Base-by-base conservation (phyloP, 805 yeast genomes). In the Kodamaea neixiangensis region DNA sequence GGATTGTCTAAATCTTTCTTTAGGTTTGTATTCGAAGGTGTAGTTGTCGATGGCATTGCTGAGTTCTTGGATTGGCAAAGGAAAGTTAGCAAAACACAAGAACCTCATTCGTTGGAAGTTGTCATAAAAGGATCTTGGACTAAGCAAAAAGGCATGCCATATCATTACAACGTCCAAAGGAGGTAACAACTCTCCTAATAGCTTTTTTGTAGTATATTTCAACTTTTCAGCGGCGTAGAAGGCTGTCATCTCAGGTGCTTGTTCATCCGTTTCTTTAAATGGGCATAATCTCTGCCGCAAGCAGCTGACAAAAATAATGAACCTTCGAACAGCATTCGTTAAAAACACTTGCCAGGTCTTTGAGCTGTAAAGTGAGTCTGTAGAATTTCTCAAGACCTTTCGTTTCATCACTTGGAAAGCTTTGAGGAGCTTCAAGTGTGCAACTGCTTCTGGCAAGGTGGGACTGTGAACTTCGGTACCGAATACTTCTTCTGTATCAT, bases 131-230 rank as follows among this genome's bases (percentile, higher is more conserved):
- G 57, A 22, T 31, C 47, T 42, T 2, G 65, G 62, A 29, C 61
- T 60, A 39, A 61, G 48, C 22, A 60, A 40, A 37, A 62, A 59
- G 1, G 61, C 53, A 42, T 63, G 60, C 67, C 66, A 63, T 11
- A 63, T 59, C 58, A 62, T 50, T 13, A 61, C 25, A 2, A 63
- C 56, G 45, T 63, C 67, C 31, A 63, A 48, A 5, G 65, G 64
- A 1, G 66, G 66, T 14, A 58, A 18, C 18, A 44, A 17, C 25
- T 13, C 31, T 44, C 31, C 38, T 13, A 29, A 25, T 13, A 44
- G 3, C 10, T 37, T 4, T 9, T 10, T 37, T 37, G 20, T 18
- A 37, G 7, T 10, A 10, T 4, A 5, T 17, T 10, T 37, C 10
- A 25, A 25, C 3, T 25, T 25, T 13, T 25, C 31, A 25, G 31